Base-by-base conservation (phyloP, 768 basidiomycete genomes). In the Tubosaeta sp. region DNA sequence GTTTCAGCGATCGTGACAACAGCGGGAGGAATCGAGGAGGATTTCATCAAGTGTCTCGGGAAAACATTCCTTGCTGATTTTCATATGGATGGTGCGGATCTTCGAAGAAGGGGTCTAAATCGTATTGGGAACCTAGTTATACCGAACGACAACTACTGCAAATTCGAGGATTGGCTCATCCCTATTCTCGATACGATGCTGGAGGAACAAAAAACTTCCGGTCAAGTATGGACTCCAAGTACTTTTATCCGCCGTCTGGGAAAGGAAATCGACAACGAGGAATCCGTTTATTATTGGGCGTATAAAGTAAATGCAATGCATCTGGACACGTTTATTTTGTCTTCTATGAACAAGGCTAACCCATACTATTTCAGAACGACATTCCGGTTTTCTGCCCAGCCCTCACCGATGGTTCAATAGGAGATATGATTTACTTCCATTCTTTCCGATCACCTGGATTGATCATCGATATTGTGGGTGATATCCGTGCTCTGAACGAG, bases 351-450 rank as follows among this genome's bases (percentile, higher is more conserved):
- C 39, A 40, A 48, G 55, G 48, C 67, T 71, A 56, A 71, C 67
- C 50, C 30, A 18, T 45, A 52, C 55, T 46, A 46, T 46, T 59
- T 41, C 71, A 99, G 96, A 98, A 99, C 71, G 77, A 97, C 59
- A 98, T 98, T 50, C 96, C 96, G 8, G 93, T 98, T 42, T 99
- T 97, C 73, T 99, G 96, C 67, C 96, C 96, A 21, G 96, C 96
- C 1, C 73, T 99, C 43, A 99, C 96, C 24, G 96, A 99, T 63
- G 96, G 96, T 11, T 98, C 96, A 0, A 79, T 99, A 50, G 96
- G 96, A 50, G 96, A 99, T 69, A 97, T 98, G 94, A 86, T 98
- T 34, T 99, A 97, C 71, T 98, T 98, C 67, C 96, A 98, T 71
- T 94, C 94, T 12, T 99, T 94, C 78, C 80, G 82, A 54, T 81